phyloP scores from a whole-genome alignment of 2,329 filamentous ascomycete genomes.

The Nemania diffusa region DNA sequence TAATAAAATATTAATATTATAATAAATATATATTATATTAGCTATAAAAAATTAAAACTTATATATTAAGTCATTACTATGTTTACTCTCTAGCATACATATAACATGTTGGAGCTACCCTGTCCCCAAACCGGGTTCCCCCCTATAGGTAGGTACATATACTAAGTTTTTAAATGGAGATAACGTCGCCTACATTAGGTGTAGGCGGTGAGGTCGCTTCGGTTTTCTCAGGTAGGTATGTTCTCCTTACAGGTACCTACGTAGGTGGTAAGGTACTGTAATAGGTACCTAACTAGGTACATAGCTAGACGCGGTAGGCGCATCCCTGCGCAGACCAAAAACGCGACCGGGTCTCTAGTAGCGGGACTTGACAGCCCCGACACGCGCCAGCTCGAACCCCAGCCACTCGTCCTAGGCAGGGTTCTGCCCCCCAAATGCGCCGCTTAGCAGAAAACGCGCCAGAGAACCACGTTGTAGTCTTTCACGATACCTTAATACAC shows the following conservation, averaged over 20 bases:
- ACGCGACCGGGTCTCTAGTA: conserved; percentile 6
- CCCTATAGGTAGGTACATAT: conserved; percentile 1
- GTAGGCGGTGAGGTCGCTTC: no score
- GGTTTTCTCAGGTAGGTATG: no score
- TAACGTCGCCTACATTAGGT: no score
- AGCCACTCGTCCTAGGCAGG: conserved; percentile 4
- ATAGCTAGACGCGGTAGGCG: not conserved
- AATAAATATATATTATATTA: not conserved
- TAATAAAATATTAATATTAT: not conserved
- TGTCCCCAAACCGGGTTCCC: not conserved
- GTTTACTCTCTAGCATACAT: not conserved
- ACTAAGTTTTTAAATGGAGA: no score
- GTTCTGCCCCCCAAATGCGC: conserved; percentile 1
- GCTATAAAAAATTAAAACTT: not conserved
- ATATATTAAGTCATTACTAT: not conserved
- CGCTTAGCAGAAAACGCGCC: conserved; percentile 24
- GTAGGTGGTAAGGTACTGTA: not conserved
- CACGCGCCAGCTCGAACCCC: conserved; percentile 1
- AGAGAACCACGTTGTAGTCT: conserved; percentile 2
- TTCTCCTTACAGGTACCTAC: no score
- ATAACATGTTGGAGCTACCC: not conserved
- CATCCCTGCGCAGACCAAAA: conserved; percentile 1
- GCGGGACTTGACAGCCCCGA: not conserved
- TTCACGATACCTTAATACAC: conserved; percentile 29
- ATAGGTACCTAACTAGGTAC: not conserved